Percentiles rank a stretch among this genome's conserved stretches.
Evolutionary conservation across 1,284 basidiomycete species (phyloP).

Genomic region (Microbotryomycetes sp.): DNA sequence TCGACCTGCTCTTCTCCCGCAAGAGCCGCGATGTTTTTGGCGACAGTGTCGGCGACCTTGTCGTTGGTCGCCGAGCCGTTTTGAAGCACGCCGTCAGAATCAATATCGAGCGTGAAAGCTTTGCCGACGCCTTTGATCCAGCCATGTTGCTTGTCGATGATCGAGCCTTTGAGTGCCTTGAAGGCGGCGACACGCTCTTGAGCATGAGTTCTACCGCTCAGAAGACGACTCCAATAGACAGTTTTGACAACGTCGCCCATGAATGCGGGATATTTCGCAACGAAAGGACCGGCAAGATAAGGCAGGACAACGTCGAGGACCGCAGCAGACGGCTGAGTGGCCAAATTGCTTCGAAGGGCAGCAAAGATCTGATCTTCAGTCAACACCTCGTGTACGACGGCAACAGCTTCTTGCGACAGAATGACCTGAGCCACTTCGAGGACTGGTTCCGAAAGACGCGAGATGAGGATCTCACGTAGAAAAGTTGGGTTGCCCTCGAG

Average conservation of each 20-base stretch:
- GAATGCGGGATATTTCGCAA: slow-evolving; percentile 38
- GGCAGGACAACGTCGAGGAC: slow-evolving; percentile 54
- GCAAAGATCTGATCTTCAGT: slow-evolving; percentile 48
- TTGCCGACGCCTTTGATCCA: slow-evolving; percentile 18
- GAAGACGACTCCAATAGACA: slow-evolving; percentile 62
- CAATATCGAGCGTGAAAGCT: neutral
- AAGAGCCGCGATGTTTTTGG: slow-evolving; percentile 20
- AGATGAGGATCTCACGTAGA: slow-evolving; percentile 43
- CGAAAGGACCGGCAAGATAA: slow-evolving; percentile 56
- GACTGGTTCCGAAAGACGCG: slow-evolving; percentile 60
- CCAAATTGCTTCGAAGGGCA: slow-evolving; percentile 43
- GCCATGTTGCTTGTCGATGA: slow-evolving; percentile 11
- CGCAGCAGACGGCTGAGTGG: slow-evolving; percentile 45
- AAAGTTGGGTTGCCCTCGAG: slow-evolving; percentile 28
- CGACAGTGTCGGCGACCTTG: slow-evolving; percentile 13
- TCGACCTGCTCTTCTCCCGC: neutral
- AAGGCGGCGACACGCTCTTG: neutral
- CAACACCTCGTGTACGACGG: slow-evolving; percentile 47
- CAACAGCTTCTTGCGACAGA: slow-evolving; percentile 48
- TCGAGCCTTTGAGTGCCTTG: slow-evolving; percentile 8
- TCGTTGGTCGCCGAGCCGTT: slow-evolving; percentile 5
- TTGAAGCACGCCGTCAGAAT: neutral
- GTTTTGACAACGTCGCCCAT: slow-evolving; percentile 51
- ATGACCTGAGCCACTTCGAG: slow-evolving; percentile 56
- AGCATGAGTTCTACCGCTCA: slow-evolving; percentile 55